A percentile compares a stretch with the other conserved stretches of the same genome.
Evolutionary conservation across 352 stramenopile species (phyloP).

Genomic region (Saprolegnia diclina): DNA sequence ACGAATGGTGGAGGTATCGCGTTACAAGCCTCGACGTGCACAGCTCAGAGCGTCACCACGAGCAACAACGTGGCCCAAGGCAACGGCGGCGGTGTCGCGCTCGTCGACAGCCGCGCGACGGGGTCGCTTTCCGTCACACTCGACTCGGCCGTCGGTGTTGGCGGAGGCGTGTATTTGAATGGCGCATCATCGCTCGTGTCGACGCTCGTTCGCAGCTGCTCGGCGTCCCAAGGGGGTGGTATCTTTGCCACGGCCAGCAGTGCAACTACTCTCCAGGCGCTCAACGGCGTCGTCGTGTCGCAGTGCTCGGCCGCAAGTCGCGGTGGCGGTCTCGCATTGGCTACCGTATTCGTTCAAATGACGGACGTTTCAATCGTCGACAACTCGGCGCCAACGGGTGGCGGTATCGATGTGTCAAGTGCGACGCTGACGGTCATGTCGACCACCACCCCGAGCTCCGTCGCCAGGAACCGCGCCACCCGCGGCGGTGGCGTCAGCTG

Average conservation of each 20-base stretch:
- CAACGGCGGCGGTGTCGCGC: constrained; percentile 5
- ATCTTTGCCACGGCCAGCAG: not conserved
- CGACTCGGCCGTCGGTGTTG: not conserved
- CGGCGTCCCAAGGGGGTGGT: not conserved
- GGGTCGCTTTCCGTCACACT: not conserved
- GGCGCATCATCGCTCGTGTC: not conserved
- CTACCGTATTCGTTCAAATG: not conserved
- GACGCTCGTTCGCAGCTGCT: not conserved
- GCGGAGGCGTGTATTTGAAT: constrained; percentile 3
- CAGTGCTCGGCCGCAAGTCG: not conserved
- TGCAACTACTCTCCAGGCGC: not conserved
- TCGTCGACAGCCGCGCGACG: not conserved
- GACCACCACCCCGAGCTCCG: not conserved
- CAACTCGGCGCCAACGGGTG: constrained; percentile 6
- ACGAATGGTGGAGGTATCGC: constrained; percentile 7
- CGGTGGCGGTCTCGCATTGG: constrained; percentile 1
- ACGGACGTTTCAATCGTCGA: not conserved
- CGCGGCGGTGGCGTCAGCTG: not conserved
- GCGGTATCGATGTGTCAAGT: not conserved
- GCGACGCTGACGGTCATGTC: not conserved
- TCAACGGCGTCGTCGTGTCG: not conserved
- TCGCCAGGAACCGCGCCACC: not conserved
- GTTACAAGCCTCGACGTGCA: not conserved
- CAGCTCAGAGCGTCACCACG: not conserved
- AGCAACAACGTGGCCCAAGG: not conserved